Percentiles rank a stretch among this genome's conserved stretches.
These are phyloP conservation scores for Lodderomyces orthopsilosis DNA, from an alignment of 1,139 yeast genomes.

Conservation along the genomic window DNA sequence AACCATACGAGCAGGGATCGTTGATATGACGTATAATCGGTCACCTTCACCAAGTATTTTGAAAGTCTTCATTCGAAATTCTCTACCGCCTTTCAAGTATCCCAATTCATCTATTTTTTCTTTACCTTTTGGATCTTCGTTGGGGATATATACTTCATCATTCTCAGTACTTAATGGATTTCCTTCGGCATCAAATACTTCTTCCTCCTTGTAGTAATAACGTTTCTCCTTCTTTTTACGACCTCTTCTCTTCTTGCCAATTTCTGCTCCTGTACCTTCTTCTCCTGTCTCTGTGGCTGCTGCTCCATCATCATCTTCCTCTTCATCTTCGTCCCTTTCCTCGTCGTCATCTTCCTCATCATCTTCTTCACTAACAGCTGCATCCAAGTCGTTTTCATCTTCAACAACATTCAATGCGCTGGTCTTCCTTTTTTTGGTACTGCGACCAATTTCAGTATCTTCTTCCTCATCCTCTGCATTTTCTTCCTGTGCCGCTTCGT, in stretches of 20 bases:
- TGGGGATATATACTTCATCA: constrained; percentile 78
- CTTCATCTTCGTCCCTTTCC: constrained; percentile 20
- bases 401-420: constrained; percentile 4
- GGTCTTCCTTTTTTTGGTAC: constrained; percentile 6
- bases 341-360: constrained; percentile 18
- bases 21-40: constrained; percentile 80
- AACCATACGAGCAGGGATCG: constrained; percentile 93
- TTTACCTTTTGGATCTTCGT: constrained; percentile 76
- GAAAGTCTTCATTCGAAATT: constrained; percentile 78
- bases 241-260: constrained; percentile 37
- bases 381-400: constrained; percentile 22
- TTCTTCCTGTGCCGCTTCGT: constrained; percentile 1
- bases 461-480: constrained; percentile 8
- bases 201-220: constrained; percentile 32
- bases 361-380: constrained; percentile 17
- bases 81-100: constrained; percentile 68
- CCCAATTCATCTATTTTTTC: constrained; percentile 71
- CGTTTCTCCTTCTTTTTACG: constrained; percentile 40
- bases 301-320: constrained; percentile 19
- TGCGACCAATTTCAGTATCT: constrained; percentile 11
- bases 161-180: constrained; percentile 55
- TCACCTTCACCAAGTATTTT: constrained; percentile 73
- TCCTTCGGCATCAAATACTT: constrained; percentile 49
- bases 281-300: constrained; percentile 23
- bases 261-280: constrained; percentile 25